Evolutionary conservation across 306 rosid genomes (phyloP).

Genomic region (Argentina anserina): DNA sequence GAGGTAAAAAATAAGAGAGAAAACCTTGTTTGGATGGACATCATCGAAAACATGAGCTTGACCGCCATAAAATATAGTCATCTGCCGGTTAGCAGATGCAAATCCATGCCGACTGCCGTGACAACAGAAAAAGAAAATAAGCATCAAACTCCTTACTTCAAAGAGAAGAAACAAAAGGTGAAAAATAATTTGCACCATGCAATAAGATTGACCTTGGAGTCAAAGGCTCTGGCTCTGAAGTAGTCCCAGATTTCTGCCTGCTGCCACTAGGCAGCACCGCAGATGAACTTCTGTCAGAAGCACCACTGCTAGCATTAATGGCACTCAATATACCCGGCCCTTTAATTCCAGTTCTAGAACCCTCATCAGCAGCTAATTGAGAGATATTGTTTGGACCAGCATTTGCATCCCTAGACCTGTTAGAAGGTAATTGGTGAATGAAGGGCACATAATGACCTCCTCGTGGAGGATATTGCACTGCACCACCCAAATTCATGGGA

Average conservation of each 20-base stretch:
- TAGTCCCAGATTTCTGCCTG: constrained; percentile 55
- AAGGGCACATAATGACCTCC: constrained; percentile 56
- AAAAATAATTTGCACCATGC: neutral
- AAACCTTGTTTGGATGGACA: constrained; percentile 94
- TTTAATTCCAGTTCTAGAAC: constrained; percentile 94
- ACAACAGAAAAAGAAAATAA: constrained; percentile 21
- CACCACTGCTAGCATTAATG: constrained; percentile 39
- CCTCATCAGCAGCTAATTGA: constrained; percentile 94
- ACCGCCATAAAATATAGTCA: constrained; percentile 98
- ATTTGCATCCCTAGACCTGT: constrained; percentile 64
- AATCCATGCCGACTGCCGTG: constrained; percentile 64
- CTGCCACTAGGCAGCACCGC: constrained; percentile 48
- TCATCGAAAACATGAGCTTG: constrained; percentile 98
- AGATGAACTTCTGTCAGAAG: constrained; percentile 60
- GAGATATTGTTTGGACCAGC: constrained; percentile 70
- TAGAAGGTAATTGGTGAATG: constrained; percentile 59
- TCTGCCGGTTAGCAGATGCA: constrained; percentile 67
- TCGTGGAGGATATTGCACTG: constrained; percentile 58
- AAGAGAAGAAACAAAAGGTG: neutral
- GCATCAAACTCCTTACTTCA: constrained; percentile 26
- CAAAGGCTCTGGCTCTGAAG: constrained; percentile 58
- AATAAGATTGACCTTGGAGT: constrained; percentile 45
- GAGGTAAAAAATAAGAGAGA: constrained; percentile 25
- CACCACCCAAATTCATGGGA: constrained; percentile 59
- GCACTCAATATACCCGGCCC: constrained; percentile 79